Evolutionary conservation across 805 yeast species (phyloP).

Genomic region (Candida verbasci): DNA sequence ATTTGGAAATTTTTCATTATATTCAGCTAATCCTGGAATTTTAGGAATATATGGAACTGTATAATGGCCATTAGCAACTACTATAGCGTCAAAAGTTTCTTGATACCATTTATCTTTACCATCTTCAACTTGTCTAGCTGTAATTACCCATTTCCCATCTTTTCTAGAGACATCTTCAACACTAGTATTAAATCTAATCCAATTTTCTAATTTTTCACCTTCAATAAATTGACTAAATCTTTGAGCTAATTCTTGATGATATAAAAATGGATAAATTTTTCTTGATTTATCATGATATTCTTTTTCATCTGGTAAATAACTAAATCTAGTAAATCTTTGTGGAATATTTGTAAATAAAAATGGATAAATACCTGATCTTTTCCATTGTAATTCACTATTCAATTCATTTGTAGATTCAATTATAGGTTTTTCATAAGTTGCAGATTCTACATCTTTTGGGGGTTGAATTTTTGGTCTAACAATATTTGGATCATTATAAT

Average conservation of each 20-base stretch:
- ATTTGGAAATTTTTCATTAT: conserved; percentile 40
- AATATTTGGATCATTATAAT: conserved; percentile 29
- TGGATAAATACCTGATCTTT: conserved; percentile 32
- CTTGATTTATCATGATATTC: conserved; percentile 18
- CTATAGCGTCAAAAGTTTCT: conserved; percentile 55
- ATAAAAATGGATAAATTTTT: conserved; percentile 33
- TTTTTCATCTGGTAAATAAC: conserved; percentile 25
- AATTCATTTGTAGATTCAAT: conserved; percentile 5
- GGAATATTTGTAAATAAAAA: conserved; percentile 41
- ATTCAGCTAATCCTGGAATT: conserved; percentile 48
- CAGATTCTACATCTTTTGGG: conserved; percentile 14
- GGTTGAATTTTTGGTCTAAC: conserved; percentile 16
- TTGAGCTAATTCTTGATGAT: conserved; percentile 27
- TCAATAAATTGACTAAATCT: conserved; percentile 25
- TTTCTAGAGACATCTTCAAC: conserved; percentile 35
- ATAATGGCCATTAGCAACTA: conserved; percentile 62
- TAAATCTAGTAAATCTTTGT: conserved; percentile 31
- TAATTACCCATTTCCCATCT: conserved; percentile 36
- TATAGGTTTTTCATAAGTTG: conserved; percentile 17
- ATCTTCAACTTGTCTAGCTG: conserved; percentile 14
- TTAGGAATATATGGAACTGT: conserved; percentile 59
- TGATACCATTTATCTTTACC: conserved; percentile 35
- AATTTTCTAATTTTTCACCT: conserved; percentile 19
- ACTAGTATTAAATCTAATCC: conserved; percentile 35
- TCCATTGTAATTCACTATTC: conserved; percentile 30